Conservation (phyloP, 2,329 filamentous ascomycete species). For the Sclerotinia subarctica region DNA sequence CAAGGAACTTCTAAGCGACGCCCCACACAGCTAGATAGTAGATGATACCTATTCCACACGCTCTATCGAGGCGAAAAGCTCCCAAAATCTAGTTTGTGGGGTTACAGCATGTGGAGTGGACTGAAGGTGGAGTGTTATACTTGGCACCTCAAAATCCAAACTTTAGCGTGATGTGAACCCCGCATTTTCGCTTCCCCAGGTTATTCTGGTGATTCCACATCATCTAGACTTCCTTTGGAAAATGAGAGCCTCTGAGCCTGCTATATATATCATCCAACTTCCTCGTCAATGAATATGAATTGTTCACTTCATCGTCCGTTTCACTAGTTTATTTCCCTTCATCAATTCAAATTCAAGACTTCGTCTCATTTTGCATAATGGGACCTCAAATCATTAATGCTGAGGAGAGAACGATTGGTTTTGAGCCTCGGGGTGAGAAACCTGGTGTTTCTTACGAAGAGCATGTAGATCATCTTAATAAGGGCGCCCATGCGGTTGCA, state of each 20-base stretch:
- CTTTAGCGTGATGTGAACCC: background rate
- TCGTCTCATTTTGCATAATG: background rate
- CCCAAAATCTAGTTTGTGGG: background rate
- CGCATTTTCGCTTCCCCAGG: slow-evolving; percentile 7
- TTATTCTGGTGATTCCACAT: background rate
- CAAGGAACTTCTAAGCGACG: background rate
- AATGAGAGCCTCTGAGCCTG: background rate
- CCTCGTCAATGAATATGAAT: background rate
- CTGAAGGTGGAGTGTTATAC: background rate
- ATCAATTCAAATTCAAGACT: background rate
- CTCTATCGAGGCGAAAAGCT: background rate
- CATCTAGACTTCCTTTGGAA: background rate
- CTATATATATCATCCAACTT: background rate
- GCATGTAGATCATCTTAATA: slow-evolving; percentile 10
- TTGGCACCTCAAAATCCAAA: background rate
- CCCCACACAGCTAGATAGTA: background rate
- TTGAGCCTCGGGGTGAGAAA: slow-evolving; percentile 22
- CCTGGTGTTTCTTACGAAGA: slow-evolving; percentile 24
- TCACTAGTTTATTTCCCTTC: background rate
- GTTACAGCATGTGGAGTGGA: background rate
- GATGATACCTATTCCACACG: background rate
- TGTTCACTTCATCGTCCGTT: background rate
- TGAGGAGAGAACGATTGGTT: slow-evolving; percentile 3
- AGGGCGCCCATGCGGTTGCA: slow-evolving; percentile 30
- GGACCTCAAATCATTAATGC: background rate